Evolutionary conservation across 371 early-diverging fungal species (phyloP).

Genomic region (Mortierella sp.): DNA sequence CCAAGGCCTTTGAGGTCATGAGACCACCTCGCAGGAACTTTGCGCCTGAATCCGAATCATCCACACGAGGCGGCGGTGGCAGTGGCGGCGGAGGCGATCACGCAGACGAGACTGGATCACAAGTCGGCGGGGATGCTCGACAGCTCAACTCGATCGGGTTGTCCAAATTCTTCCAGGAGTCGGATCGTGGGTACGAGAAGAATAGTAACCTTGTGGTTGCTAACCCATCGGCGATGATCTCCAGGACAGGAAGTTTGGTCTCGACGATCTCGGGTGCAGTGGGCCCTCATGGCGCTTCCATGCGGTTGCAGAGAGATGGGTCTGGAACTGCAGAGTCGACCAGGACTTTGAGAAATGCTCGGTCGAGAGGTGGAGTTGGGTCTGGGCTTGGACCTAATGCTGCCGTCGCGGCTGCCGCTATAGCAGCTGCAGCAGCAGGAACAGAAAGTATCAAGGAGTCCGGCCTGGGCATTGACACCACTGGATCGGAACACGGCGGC

Average conservation of each 20-base stretch:
- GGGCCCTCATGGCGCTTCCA: background rate
- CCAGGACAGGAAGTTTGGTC: constrained; percentile 41
- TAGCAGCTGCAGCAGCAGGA: background rate
- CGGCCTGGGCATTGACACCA: constrained; percentile 1
- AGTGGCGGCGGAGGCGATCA: background rate
- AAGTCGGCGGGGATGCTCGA: constrained; percentile 38
- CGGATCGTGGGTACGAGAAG: constrained; percentile 49
- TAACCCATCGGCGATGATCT: constrained; percentile 52
- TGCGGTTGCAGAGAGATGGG: constrained; percentile 25
- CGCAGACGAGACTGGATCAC: constrained; percentile 32
- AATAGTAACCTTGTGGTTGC: constrained; percentile 49
- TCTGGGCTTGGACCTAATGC: constrained; percentile 13
- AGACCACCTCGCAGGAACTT: constrained; percentile 35
- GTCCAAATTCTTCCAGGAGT: constrained; percentile 41
- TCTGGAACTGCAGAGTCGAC: constrained; percentile 37
- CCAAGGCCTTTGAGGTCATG: constrained; percentile 55
- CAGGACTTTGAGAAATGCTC: constrained; percentile 15
- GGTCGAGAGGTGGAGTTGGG: constrained; percentile 28
- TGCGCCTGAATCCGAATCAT: constrained; percentile 17
- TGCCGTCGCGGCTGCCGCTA: background rate
- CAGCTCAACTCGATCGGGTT: constrained; percentile 39
- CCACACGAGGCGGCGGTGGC: background rate
- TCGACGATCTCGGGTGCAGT: constrained; percentile 43
- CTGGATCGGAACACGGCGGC: constrained; percentile 21
- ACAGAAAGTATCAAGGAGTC: constrained; percentile 20